phyloP scores from a whole-genome alignment of 2,329 filamentous ascomycete genomes.

The Incumbomyces lentus region DNA sequence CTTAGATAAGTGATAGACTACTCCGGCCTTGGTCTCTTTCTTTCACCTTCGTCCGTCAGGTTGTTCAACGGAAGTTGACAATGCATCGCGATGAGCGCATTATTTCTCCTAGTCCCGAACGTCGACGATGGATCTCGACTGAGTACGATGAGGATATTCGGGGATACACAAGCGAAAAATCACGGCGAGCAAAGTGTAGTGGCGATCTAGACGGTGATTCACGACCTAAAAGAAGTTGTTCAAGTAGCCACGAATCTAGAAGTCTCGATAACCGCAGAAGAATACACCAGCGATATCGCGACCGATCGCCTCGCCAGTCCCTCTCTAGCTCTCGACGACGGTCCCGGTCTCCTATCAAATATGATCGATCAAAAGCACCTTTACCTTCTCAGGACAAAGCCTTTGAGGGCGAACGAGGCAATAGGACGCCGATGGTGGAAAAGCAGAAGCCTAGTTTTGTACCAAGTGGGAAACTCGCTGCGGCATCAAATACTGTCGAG shows the following conservation, averaged over 20 bases:
- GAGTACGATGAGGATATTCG: too few relatives aligned
- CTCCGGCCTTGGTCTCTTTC: too few relatives aligned
- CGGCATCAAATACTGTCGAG: constrained; percentile 73
- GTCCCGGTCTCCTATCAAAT: constrained; percentile 8
- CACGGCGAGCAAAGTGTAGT: too few relatives aligned
- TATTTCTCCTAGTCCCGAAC: too few relatives aligned
- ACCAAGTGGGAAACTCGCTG: constrained; percentile 70
- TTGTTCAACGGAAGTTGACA: too few relatives aligned
- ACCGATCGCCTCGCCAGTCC: constrained; percentile 2
- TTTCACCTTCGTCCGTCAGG: too few relatives aligned
- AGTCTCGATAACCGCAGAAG: neutral
- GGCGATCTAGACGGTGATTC: too few relatives aligned
- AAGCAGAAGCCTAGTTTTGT: constrained; percentile 86
- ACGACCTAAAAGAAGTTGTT: neutral
- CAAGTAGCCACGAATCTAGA: neutral
- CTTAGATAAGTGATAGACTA: too few relatives aligned
- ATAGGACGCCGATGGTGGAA: constrained; percentile 34
- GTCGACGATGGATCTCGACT: too few relatives aligned
- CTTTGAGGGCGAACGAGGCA: constrained; percentile 26
- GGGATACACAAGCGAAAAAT: too few relatives aligned
- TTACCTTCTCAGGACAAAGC: constrained; percentile 38
- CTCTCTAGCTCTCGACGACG: constrained; percentile 17
- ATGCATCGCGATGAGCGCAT: too few relatives aligned
- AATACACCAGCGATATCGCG: neutral
- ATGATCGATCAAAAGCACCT: constrained; percentile 21